phyloP scores from a whole-genome alignment of 2,329 filamentous ascomycete species.

The Colletotrichum tropicale region DNA sequence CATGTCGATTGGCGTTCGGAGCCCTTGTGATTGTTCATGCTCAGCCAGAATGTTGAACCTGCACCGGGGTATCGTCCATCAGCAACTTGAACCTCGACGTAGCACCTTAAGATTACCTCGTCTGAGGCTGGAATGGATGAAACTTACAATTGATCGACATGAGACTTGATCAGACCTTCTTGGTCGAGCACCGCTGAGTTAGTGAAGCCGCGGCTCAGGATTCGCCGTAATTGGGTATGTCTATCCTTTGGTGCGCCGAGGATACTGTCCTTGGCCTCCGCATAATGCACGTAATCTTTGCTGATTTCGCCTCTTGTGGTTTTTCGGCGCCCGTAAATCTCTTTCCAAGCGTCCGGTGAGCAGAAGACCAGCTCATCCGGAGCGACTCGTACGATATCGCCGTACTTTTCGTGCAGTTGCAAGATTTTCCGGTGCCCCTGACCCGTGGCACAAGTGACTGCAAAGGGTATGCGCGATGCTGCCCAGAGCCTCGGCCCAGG shows the following conservation, averaged over 20 bases:
- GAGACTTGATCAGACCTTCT: background rate
- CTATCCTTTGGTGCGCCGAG: background rate
- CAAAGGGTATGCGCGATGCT: background rate
- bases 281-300: background rate
- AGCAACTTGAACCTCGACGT: background rate
- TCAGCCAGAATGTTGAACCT: background rate
- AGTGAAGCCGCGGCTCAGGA: background rate
- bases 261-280: background rate
- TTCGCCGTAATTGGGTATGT: background rate
- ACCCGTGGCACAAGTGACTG: background rate
- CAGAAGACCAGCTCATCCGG: slow-evolving; percentile 50
- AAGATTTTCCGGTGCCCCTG: background rate
- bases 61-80: background rate
- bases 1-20: background rate
- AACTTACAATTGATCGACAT: background rate
- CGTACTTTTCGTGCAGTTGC: slow-evolving; percentile 41
- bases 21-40: background rate
- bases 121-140: fast-evolving
- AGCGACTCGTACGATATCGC: slow-evolving; percentile 48
- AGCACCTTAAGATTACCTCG: background rate
- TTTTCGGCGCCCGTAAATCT: slow-evolving; percentile 34
- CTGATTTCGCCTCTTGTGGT: background rate
- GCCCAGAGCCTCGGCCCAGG: slow-evolving; percentile 26
- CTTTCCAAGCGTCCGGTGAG: slow-evolving; percentile 38
- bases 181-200: background rate